Base-by-base conservation (phyloP, 805 yeast genomes). In the Candida sakaeoensis region DNA sequence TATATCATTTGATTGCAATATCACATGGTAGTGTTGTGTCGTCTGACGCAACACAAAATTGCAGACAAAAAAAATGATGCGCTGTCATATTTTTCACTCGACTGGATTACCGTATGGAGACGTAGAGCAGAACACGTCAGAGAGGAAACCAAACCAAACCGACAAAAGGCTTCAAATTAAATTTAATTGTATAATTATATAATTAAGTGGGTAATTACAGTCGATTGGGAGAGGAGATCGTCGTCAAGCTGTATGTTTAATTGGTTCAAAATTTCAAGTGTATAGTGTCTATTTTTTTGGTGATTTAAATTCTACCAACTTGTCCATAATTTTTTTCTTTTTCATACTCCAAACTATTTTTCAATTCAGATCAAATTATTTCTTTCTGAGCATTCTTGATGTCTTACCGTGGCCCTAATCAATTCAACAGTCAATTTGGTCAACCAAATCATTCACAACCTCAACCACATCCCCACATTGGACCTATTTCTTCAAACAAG, bases 331-430 rank as follows among this genome's bases (percentile, higher is more conserved):
- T 21, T 21, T 21, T 21, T 21, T 21, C 9, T 21, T 21, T 21
- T 21, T 21, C 24, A 21, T 21, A 21, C 9, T 21, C 9, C 9
- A 6, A 21, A 21, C 24, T 21, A 9, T 21, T 21, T 21, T 21
- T 21, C 24, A 21, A 21, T 9, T 7, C 24, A 21, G 24, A 21
- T 21, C 24, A 21, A 6, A 21, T 21, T 12, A 27, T 13, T 27
- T 10, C 5, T 5, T 10, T 13, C 15, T 27, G 7, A 28, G 5
- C 32, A 7, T 28, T 10, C 15, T 5, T 7, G 23, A 68, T 68
- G 74, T 65, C 74, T 16, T 67, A 68, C 52, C 62, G 74, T 46
- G 73, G 73, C 13, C 67, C 67, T n/a, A 57, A 60, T 44, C 68
- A 66, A 47, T 68, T 67, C 51, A 63, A 67, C 45, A 60, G 59